These are phyloP conservation scores for Letharia lupina DNA, from an alignment of 495 filamentous ascomycete genomes.

Conservation along the genomic window DNA sequence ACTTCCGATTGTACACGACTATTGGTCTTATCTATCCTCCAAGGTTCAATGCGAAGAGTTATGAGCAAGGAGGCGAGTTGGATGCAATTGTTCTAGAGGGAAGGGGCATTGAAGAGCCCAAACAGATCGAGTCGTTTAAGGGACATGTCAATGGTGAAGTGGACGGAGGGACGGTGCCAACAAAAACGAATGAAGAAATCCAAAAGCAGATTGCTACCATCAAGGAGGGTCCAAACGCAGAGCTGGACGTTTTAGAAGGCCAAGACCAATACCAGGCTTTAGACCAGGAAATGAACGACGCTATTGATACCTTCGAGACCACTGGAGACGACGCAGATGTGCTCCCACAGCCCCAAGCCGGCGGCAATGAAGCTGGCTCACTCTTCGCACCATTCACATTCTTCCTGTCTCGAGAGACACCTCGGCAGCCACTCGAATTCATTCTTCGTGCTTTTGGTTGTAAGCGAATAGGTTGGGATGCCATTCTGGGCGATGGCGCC, in stretches of 20 bases:
- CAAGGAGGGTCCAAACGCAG: constrained; percentile 32
- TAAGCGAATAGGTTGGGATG: constrained; percentile 92
- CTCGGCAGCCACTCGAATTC: constrained; percentile 84
- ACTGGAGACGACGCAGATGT: constrained; percentile 71
- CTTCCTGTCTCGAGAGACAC: constrained; percentile 89
- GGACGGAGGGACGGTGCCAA: constrained; percentile 25
- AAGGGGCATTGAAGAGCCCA: constrained; percentile 46
- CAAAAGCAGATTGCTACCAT: constrained; percentile 49
- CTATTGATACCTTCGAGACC: constrained; percentile 83
- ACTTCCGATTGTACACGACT: constrained; percentile 85
- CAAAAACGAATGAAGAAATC: constrained; percentile 39
- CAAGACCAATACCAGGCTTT: constrained; percentile 41
- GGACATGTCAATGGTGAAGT: constrained; percentile 15
- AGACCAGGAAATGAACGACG: constrained; percentile 45
- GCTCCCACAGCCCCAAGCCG: constrained; percentile 70
- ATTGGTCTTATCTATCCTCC: constrained; percentile 89
- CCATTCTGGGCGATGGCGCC: constrained; percentile 78
- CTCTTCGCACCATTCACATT: constrained; percentile 84
- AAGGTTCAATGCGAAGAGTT: constrained; percentile 78
- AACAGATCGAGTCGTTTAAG: constrained; percentile 43
- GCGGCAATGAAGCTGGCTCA: constrained; percentile 43
- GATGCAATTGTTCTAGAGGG: constrained; percentile 85
- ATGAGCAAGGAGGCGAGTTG: constrained; percentile 82
- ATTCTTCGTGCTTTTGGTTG: constrained; percentile 91
- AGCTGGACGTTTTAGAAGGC: constrained; percentile 33